Evolutionary conservation across 495 filamentous ascomycete genomes (phyloP).

Genomic region (Lophiostoma macrostomum): DNA sequence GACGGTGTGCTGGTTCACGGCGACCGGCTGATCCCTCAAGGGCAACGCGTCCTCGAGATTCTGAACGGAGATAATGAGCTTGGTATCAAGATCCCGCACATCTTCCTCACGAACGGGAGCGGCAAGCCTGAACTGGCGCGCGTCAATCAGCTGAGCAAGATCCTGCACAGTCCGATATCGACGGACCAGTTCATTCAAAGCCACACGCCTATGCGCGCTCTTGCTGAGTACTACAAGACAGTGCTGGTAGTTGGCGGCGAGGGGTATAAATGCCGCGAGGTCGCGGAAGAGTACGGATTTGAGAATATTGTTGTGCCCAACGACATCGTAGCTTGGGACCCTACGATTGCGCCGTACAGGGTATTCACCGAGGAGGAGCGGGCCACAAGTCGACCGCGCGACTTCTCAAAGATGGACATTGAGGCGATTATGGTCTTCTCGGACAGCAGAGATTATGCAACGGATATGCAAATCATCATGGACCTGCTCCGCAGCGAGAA

Average conservation of each 20-base stretch:
- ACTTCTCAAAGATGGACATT: conserved; percentile 68
- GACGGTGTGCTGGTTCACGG: conserved; percentile 66
- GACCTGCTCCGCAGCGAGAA: conserved; percentile 74
- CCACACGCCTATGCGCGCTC: conserved; percentile 65
- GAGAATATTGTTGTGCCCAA: conserved; percentile 64
- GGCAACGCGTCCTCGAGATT: conserved; percentile 57
- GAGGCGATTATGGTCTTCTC: conserved; percentile 81
- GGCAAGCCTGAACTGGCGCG: conserved; percentile 60
- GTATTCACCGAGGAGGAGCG: conserved; percentile 57
- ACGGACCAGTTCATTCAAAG: conserved; percentile 67
- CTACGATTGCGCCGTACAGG: conserved; percentile 60
- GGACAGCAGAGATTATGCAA: conserved; percentile 79
- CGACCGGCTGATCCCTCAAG: conserved; percentile 61
- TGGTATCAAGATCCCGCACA: conserved; percentile 68
- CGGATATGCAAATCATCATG: conserved; percentile 81
- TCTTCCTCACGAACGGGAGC: conserved; percentile 66
- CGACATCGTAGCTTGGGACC: conserved; percentile 62
- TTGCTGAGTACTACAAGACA: conserved; percentile 63
- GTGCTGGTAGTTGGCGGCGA: conserved; percentile 66
- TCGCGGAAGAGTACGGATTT: conserved; percentile 64
- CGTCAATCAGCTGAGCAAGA: conserved; percentile 56
- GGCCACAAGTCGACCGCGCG: conserved; percentile 56
- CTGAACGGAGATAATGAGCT: conserved; percentile 66
- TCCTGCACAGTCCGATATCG: conserved; percentile 55
- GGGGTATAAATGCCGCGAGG: conserved; percentile 63